A percentile compares a stretch with the other conserved stretches of the same genome.
Conservation (phyloP, 2,329 filamentous ascomycete genomes). For the Colletotrichum viniferum region DNA sequence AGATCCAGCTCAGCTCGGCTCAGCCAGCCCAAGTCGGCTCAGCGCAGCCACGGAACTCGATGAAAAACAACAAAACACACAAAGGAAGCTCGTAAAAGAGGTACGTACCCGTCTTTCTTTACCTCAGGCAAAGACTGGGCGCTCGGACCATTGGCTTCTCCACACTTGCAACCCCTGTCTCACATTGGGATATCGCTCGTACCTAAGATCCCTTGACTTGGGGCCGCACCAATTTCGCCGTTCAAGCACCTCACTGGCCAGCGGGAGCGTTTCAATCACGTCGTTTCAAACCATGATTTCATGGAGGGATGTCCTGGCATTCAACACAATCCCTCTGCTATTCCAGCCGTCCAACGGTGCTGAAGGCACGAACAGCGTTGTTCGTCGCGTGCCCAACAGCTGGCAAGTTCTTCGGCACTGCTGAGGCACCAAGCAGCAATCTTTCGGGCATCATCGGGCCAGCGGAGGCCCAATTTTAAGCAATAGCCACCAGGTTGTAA, state of each 20-base stretch:
- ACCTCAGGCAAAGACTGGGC: not conserved
- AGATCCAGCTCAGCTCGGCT: not conserved
- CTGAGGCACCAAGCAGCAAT: not conserved
- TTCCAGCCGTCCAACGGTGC: not conserved
- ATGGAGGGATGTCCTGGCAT: not conserved
- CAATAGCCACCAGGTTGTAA: not conserved
- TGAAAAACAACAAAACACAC: not conserved
- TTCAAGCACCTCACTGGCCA: constrained; percentile 15
- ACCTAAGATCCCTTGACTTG: constrained; percentile 2
- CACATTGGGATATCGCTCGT: not conserved
- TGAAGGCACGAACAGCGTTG: not conserved
- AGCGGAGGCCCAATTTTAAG: not conserved
- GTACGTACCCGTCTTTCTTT: not conserved
- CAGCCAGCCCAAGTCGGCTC: not conserved
- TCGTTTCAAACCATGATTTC: constrained; percentile 16
- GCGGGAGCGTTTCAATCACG: constrained; percentile 15
- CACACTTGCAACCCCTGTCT: constrained; percentile 12
- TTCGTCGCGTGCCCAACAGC: not conserved
- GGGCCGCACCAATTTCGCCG: constrained; percentile 4
- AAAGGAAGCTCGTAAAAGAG: not conserved
- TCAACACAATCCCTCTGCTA: not conserved
- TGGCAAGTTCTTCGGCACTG: not conserved
- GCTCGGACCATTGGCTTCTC: constrained; percentile 2
- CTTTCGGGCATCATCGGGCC: not conserved
- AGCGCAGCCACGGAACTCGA: not conserved